Evolutionary conservation across 108 stramenopile genomes (phyloP).

Genomic region (Discostella pseudostelligera): DNA sequence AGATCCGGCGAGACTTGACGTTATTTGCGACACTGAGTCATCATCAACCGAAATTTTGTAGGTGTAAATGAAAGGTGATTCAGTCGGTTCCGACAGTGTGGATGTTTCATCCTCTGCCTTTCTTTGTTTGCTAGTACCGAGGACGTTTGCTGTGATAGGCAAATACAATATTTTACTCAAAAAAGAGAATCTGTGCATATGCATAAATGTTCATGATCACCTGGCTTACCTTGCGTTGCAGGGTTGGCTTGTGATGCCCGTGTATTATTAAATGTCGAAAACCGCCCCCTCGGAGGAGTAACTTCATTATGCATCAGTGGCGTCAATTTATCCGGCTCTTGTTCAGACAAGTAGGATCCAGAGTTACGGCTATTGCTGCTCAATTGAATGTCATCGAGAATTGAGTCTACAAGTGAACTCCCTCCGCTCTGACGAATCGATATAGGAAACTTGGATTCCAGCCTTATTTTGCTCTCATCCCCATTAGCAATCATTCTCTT

Average conservation of each 20-base stretch:
- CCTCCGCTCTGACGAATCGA: not conserved
- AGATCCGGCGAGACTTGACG: constrained; percentile 36
- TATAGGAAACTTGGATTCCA: not conserved
- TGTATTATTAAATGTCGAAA: not conserved
- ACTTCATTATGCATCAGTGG: not conserved
- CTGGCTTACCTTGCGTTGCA: not conserved
- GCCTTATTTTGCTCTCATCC: constrained; percentile 6
- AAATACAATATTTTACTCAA: too few species aligned
- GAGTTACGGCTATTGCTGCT: not conserved
- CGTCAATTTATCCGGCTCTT: constrained; percentile 6
- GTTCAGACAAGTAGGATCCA: not conserved
- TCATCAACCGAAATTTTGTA: constrained; percentile 39
- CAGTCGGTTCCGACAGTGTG: constrained; percentile 31
- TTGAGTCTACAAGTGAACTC: constrained; percentile 5
- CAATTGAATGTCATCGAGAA: constrained; percentile 2
- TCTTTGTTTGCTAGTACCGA: not conserved
- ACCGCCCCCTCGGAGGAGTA: constrained; percentile 6
- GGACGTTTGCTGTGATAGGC: not conserved
- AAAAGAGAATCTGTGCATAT: too few species aligned
- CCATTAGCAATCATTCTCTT: constrained; percentile 19
- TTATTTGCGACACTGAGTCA: constrained; percentile 50
- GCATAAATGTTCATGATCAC: not conserved
- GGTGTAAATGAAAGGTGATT: constrained; percentile 40
- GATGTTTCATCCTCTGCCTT: constrained; percentile 32
- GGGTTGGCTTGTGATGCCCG: not conserved